Percentiles rank a stretch among this genome's conserved stretches.
Evolutionary conservation across 345 rosid species (phyloP).

Genomic region (Eucalyptus lansdowneana): DNA sequence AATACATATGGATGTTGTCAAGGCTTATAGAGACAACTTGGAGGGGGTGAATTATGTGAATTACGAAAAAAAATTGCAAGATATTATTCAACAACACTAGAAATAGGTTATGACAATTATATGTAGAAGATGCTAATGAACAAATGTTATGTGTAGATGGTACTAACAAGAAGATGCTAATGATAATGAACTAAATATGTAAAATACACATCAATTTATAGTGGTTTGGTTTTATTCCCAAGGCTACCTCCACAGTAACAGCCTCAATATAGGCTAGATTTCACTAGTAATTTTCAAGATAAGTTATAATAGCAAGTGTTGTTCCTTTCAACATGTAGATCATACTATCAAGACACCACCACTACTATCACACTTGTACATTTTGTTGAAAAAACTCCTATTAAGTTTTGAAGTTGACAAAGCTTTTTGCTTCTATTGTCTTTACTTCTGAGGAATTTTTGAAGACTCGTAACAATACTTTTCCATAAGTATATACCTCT

Average conservation of each 20-base stretch:
- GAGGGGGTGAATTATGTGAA: no score
- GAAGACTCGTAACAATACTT: no score
- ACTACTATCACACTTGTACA: background rate
- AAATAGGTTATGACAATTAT: no score
- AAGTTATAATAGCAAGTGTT: background rate
- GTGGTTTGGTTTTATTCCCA: background rate
- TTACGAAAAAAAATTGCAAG: accelerated
- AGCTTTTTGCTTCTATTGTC: accelerated
- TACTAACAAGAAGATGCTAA: no score
- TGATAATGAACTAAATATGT: background rate
- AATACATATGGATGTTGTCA: background rate
- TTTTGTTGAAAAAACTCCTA: no score
- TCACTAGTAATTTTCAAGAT: background rate
- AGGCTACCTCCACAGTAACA: no score
- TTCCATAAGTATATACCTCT: no score
- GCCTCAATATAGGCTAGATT: background rate
- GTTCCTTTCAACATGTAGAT: background rate
- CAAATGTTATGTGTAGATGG: background rate
- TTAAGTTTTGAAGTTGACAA: no score
- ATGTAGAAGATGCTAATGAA: background rate
- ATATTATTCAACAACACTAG: background rate
- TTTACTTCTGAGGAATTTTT: no score
- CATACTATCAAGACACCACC: background rate
- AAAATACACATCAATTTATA: background rate
- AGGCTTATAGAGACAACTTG: background rate